Conservation (phyloP, 2,329 filamentous ascomycete genomes). For the Fusarium setosum region DNA sequence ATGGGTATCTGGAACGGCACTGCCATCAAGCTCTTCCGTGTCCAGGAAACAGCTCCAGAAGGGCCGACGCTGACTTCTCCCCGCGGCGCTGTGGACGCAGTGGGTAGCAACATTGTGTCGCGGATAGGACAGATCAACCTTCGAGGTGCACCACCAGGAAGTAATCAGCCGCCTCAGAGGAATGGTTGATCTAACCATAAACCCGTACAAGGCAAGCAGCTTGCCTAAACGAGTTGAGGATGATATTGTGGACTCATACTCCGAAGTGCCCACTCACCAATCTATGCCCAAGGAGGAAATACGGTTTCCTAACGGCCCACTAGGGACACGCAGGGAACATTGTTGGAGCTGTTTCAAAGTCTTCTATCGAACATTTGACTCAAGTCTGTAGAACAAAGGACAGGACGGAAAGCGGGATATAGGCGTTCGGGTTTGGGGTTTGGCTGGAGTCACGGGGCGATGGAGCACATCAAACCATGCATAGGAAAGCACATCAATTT, state of each 20-base stretch:
- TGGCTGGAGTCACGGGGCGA: neutral
- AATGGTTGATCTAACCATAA: conserved; percentile 17
- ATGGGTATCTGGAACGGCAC: conserved; percentile 97
- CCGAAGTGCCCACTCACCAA: neutral
- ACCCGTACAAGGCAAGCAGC: neutral
- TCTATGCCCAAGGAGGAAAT: conserved; percentile 14
- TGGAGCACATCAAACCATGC: conserved; percentile 1
- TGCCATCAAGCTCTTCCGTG: conserved; percentile 85
- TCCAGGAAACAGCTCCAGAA: conserved; percentile 84
- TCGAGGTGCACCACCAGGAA: conserved; percentile 56
- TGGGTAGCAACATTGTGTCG: conserved; percentile 89
- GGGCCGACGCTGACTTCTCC: conserved; percentile 87
- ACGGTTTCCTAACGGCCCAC: neutral
- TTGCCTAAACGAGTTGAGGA: too few species aligned
- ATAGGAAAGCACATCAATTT: neutral
- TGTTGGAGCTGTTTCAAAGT: conserved; percentile 26
- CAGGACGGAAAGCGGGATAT: conserved; percentile 11
- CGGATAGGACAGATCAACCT: conserved; percentile 86
- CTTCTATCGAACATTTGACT: neutral
- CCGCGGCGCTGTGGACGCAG: conserved; percentile 90
- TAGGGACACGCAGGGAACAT: conserved; percentile 10
- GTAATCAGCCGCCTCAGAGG: conserved; percentile 29
- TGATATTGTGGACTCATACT: conserved; percentile 2
- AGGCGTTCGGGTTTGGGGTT: conserved; percentile 26
- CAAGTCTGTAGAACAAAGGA: conserved; percentile 11